Evolutionary conservation across 805 yeast genomes (phyloP), one percentile per base, ranked within the genome.

Genomic region (Pichia rugopelliculosa): DNA sequence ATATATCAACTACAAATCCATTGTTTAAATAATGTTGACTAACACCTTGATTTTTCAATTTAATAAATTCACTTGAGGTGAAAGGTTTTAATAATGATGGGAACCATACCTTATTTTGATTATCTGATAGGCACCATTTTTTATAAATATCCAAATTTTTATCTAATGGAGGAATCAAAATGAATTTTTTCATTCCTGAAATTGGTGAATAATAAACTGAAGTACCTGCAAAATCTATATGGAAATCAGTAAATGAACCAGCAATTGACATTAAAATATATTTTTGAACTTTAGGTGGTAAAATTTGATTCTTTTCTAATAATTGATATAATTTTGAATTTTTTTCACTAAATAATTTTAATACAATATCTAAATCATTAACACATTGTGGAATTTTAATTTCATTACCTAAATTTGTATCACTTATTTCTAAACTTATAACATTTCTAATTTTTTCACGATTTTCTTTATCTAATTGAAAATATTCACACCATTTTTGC

Each of bases 211-310:
- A 89, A 61, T 87, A 89, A 6, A 89, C 97, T 1, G 93, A 84
- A 0, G 96, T 86, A 0, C 96, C 97, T 2, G 95, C 93, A 62
- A 89, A 89, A 62, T 89, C 97, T 39, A 89, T 71, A 63, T 89
- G 97, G 65, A 88, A 89, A 61, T 89, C 97, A 0, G 96, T 89
- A 60, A 77, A 89, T 2, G 93, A 80, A 50, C 82, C 78, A 23
- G 73, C 69, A 3, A 87, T 95, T 0, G 95, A 84, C 95, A 89
- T 89, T 37, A 89, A 69, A 52, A 95, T 82, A 61, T 89, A 89
- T 46, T 82, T 78, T 20, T 88, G 79, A 2, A 84, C 85, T 52
- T 79, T 74, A 1, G 88, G 85, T n/a, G 51, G 49, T 22, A 64
- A 66, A 5, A 59, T 55, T 7, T 36, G 43, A 27, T 47, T 15